Conservation (phyloP, 768 basidiomycete species). For the Tremella mesenterica region DNA sequence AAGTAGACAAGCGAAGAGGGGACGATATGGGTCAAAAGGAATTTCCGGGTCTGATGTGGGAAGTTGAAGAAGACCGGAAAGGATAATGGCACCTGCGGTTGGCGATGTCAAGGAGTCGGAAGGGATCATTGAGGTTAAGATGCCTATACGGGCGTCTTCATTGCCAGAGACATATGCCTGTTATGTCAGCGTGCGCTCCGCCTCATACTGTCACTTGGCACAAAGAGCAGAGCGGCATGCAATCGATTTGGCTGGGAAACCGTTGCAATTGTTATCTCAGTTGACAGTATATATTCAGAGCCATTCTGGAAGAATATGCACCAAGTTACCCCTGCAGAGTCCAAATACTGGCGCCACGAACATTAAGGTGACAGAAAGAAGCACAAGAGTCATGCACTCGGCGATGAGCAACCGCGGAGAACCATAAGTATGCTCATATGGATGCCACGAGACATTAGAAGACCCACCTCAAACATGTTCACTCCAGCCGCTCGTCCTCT, state of each 20-base stretch:
- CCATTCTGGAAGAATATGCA: too few relatives aligned
- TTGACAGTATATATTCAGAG: too few relatives aligned
- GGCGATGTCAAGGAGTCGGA: constrained; percentile 21
- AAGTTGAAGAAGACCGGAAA: constrained; percentile 45
- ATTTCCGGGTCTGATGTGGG: constrained; percentile 13
- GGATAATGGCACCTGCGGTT: constrained; percentile 45
- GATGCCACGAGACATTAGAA: neutral
- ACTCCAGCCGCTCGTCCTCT: constrained; percentile 66
- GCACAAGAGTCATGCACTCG: too few relatives aligned
- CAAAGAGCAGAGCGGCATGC: too few relatives aligned
- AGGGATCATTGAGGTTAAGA: constrained; percentile 41
- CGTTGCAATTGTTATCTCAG: too few relatives aligned
- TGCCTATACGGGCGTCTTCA: constrained; percentile 44
- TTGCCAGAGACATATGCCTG: constrained; percentile 45
- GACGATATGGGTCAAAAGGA: constrained; percentile 43
- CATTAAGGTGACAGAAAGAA: too few relatives aligned
- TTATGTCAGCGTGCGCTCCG: constrained; percentile 2
- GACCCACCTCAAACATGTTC: constrained; percentile 67
- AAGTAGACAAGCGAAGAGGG: constrained; percentile 44
- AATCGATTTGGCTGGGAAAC: too few relatives aligned
- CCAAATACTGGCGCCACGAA: too few relatives aligned
- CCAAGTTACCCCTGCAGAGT: too few relatives aligned
- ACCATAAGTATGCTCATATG: too few relatives aligned
- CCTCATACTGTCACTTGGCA: too few relatives aligned
- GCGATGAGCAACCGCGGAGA: too few relatives aligned